Evolutionary conservation across 148 eudicot species (phyloP).

Genomic region (Chenopodium suecicum): DNA sequence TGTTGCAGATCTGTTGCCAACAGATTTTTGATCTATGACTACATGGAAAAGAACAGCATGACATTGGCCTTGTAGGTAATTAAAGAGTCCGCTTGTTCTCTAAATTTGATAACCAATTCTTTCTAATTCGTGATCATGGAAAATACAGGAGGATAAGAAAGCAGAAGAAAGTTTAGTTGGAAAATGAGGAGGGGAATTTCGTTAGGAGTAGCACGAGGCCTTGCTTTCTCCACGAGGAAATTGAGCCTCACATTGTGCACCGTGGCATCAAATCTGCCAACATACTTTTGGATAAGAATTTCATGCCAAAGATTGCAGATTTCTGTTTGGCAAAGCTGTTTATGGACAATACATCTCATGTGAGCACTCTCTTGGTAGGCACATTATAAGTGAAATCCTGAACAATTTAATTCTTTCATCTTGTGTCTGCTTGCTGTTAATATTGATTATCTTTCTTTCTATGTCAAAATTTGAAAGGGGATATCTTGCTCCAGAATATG

Average conservation of each 20-base stretch:
- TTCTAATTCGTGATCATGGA: not conserved
- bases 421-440: not conserved
- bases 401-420: not conserved
- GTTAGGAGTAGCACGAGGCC: constrained; percentile 49
- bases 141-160: constrained; percentile 33
- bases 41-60: constrained; percentile 66
- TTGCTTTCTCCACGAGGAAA: constrained; percentile 70
- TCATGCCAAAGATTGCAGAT: constrained; percentile 55
- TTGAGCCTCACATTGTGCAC: constrained; percentile 48
- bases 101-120: no score
- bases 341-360: constrained; percentile 34
- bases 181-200: constrained; percentile 33
- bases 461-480: constrained; percentile 31
- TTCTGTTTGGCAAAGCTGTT: constrained; percentile 59
- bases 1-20: constrained; percentile 62
- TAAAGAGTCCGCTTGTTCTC: not conserved
- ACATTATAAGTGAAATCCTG: constrained; percentile 50
- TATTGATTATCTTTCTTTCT: constrained; percentile 3
- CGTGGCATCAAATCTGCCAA: constrained; percentile 61
- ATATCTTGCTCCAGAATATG: constrained; percentile 70
- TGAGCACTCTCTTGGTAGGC: constrained; percentile 71
- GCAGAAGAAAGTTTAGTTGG: constrained; percentile 46
- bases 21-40: constrained; percentile 57
- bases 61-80: constrained; percentile 52
- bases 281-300: constrained; percentile 54